phyloP scores from a whole-genome alignment of 2,329 filamentous ascomycete species.

The Penicillium sp. region DNA sequence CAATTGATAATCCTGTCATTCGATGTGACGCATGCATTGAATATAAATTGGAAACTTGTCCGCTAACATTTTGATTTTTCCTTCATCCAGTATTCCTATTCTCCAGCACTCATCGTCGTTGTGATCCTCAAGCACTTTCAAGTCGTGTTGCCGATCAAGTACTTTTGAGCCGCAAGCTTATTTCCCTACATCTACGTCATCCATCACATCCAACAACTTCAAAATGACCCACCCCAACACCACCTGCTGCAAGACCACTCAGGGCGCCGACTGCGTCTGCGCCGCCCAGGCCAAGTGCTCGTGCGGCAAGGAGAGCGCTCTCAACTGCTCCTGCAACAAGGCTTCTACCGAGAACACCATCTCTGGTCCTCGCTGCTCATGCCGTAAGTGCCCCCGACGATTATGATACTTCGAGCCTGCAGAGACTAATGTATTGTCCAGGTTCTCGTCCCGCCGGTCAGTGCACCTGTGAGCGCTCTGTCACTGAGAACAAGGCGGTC shows the following conservation, averaged over 20 bases:
- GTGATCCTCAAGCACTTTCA: neutral
- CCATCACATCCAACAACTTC: conserved; percentile 9
- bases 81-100: neutral
- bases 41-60: conserved; percentile 1
- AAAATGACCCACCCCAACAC: conserved; percentile 46
- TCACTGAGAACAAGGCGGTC: conserved; percentile 61
- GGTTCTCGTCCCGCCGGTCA: conserved; percentile 68
- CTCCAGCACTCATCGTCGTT: neutral
- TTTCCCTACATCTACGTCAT: conserved; percentile 5
- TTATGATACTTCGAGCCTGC: neutral
- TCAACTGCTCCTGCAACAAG: conserved; percentile 81
- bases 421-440: conserved; percentile 24
- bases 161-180: conserved; percentile 1
- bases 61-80: neutral
- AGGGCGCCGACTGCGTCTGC: conserved; percentile 51
- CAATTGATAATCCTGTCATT: conserved; percentile 25
- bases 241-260: conserved; percentile 57
- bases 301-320: conserved; percentile 80
- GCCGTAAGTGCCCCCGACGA: conserved; percentile 51
- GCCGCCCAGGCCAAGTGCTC: conserved; percentile 65
- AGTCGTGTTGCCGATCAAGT: neutral
- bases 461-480: conserved; percentile 73
- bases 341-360: conserved; percentile 68
- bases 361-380: conserved; percentile 71
- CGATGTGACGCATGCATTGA: conserved; percentile 15